These are phyloP conservation scores for Trichoderma sp. DNA, from an alignment of 2,329 filamentous ascomycete genomes.

Conservation along the genomic window DNA sequence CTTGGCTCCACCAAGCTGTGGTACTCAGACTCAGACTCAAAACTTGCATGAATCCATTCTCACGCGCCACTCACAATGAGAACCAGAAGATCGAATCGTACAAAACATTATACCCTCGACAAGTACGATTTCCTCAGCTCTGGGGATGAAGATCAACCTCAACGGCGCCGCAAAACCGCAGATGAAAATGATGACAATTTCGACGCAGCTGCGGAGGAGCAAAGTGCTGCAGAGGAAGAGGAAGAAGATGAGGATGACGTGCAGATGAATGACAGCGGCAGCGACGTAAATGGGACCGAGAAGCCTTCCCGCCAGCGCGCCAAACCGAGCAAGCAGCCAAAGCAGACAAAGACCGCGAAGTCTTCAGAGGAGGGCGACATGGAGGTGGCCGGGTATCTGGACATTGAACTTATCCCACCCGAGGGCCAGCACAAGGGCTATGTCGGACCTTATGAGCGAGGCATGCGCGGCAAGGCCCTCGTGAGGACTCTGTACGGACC, in stretches of 20 bases:
- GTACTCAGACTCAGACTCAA: conserved; percentile 5
- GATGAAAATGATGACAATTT: conserved; percentile 37
- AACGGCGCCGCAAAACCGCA: conserved; percentile 27
- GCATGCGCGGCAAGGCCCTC: conserved; percentile 36
- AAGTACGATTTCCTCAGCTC: conserved; percentile 39
- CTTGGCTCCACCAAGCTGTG: neutral
- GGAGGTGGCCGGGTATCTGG: conserved; percentile 30
- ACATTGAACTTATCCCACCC: conserved; percentile 37
- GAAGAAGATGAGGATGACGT: conserved; percentile 37
- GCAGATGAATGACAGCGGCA: conserved; percentile 35
- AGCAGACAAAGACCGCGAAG: conserved; percentile 29
- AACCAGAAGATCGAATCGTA: conserved; percentile 41
- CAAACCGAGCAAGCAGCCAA: conserved; percentile 29
- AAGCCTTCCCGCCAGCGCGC: conserved; percentile 31
- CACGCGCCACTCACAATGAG: conserved; percentile 33
- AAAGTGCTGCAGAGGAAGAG: conserved; percentile 28
- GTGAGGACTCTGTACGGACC: conserved; percentile 47
- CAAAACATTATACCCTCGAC: conserved; percentile 37
- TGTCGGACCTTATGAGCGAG: conserved; percentile 39
- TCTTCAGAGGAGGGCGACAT: conserved; percentile 26
- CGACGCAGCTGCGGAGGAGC: conserved; percentile 30
- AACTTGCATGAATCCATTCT: neutral
- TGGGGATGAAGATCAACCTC: conserved; percentile 32
- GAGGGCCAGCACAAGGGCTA: conserved; percentile 38
- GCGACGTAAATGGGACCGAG: conserved; percentile 32